Base-by-base conservation (phyloP, 306 rosid genomes). In the Quercus rubra region DNA sequence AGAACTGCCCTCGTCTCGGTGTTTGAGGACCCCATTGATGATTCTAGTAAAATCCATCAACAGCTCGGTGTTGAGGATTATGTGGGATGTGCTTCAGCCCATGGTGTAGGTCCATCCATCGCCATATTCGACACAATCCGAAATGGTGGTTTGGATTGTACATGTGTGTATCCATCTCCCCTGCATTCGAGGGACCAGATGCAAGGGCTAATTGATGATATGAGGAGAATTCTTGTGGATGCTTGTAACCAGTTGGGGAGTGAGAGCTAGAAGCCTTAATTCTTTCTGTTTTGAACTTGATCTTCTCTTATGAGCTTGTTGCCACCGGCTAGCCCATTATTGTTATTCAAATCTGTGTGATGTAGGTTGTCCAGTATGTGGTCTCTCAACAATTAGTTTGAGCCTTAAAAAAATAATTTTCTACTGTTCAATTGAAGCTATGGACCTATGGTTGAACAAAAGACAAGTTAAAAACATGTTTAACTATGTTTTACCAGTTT, bases 91-190 rank as follows among this genome's bases (percentile, higher is more conserved):
- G 85, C 96, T 73, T 91, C 99, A 0, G 90, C 85, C 10, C 98
- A 95, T 27, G 98, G 99, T 1, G 89, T 95, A 18, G 99, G 99
- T 54, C 97, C 99, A 13, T 95, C 98, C 43, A 51, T 92, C 12
- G 98, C 97, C 70, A 20, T 93, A 25, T 95, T 92, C 3, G 97
- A 95, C 77, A 87, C 91, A 55, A 83, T 95, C 54, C 80, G 91
- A 10, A 49, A 81, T 28, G 98, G 96, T n/a, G 63, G 71, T 35
- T 82, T 95, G 91, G 91, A 92, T 70, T 88, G 93, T 77, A 74
- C 89, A 54, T 86, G 89, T 74, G 88, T 92, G 55, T 92, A 90
- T 84, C 97, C 97, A 18, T 87, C 85, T 1, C 99, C 97, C 52
- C 85, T 95, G 86, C 95, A 90, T 78, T 93, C 96, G 2, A 87